Base-by-base conservation (phyloP, 2,329 filamentous ascomycete genomes). In the Orbilia brochopaga region DNA sequence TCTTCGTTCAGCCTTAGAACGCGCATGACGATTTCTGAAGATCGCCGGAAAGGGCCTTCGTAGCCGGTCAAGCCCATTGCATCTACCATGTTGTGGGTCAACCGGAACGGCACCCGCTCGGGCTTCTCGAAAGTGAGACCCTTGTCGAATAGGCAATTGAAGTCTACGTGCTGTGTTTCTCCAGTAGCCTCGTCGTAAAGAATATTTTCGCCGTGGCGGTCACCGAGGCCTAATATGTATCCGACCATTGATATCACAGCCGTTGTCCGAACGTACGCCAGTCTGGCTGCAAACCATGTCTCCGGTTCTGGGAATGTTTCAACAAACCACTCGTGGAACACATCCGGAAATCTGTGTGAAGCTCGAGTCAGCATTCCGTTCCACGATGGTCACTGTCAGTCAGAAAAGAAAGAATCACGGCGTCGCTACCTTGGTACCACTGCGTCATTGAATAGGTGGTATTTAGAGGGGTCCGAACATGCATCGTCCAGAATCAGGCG, bases 221-320 rank as follows among this genome's bases (percentile, higher is more conserved):
- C 94, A 42, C 94, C 94, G 0, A 99, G 82, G 70, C 87, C 94
- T 2, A 99, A 85, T 54, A 97, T 92, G 64, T 96, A 95, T 55
- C 94, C 94, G 2, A 96, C 91, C 86, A 99, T 99, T n/a, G 92
- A 96, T 92, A 99, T 99, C 75, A 99, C 94, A 10, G 95, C 94
- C 77, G 90, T 93, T 0, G 94, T 96, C 2, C 94, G 87, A 1
- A 94, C 95, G 80, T 97, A 99, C 52, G 88, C 86, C 50, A 97
- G 83, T 6, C 94, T 87, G 8, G 93, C 92, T 1, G 87, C 85
- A 79, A 99, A 95, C 94, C 94, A 99, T 0, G 88, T 85, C 11
- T 91, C 90, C 2, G 95, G 92, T 77, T 96, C 92, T 0, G 94
- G 92, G 78, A 97, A 99, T 76, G 92, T 91, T 76, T 96, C 90